These are phyloP conservation scores for Alnus rubra DNA, from an alignment of 306 rosid species.

Conservation along the genomic window DNA sequence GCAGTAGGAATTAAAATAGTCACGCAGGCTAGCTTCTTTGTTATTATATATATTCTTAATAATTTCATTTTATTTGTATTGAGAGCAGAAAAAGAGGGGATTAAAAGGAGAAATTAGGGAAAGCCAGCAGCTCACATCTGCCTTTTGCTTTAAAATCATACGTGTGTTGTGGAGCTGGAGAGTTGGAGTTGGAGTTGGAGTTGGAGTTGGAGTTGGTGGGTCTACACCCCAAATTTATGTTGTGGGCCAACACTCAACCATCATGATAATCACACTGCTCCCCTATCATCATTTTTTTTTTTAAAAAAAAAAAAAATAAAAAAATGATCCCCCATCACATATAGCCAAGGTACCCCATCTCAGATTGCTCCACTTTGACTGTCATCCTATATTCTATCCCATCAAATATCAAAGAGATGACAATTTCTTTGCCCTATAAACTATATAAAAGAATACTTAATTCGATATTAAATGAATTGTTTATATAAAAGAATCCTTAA, in stretches of 20 bases:
- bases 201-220: constrained; percentile 44
- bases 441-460: no score
- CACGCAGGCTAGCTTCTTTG: constrained; percentile 10
- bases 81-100: neutral
- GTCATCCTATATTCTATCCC: no score
- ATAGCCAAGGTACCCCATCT: no score
- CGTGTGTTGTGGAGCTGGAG: constrained; percentile 31
- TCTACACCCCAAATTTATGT: constrained; percentile 38
- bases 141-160: constrained; percentile 37
- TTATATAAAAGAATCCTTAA: no score
- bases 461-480: no score
- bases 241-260: constrained; percentile 39
- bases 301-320: no score
- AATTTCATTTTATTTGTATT: constrained; percentile 1
- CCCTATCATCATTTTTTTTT: neutral
- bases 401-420: no score
- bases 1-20: constrained; percentile 26
- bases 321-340: neutral
- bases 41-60: neutral
- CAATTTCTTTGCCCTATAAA: no score
- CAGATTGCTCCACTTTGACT: no score
- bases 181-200: constrained; percentile 45
- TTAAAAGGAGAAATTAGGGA: neutral
- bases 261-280: constrained; percentile 31
- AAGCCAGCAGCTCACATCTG: constrained; percentile 11